Evolutionary conservation across 176 grass and related monocot species (phyloP).

Genomic region (Musa troglodytarum): DNA sequence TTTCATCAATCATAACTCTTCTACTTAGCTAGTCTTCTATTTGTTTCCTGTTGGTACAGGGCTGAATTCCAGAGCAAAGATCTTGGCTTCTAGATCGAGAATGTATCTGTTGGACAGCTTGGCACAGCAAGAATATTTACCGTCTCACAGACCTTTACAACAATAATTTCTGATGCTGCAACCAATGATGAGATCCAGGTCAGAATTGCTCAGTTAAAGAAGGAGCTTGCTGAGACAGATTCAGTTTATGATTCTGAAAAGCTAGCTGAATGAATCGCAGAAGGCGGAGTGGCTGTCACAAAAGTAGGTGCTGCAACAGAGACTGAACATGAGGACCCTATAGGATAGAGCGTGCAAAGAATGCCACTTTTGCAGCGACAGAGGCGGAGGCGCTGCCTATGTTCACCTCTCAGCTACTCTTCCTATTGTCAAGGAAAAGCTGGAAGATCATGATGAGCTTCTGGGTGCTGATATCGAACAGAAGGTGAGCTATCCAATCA

Average conservation of each 20-base stretch:
- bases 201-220: slow-evolving; percentile 13
- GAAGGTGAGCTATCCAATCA: background rate
- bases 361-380: slow-evolving; percentile 15
- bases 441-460: slow-evolving; percentile 8
- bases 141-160: slow-evolving; percentile 2
- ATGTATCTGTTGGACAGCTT: slow-evolving; percentile 6
- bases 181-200: slow-evolving; percentile 8
- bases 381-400: slow-evolving; percentile 1
- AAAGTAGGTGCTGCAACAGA: slow-evolving; percentile 18
- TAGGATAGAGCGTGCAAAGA: slow-evolving; percentile 5
- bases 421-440: slow-evolving; percentile 3
- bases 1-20: too few species aligned
- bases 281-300: slow-evolving; percentile 2
- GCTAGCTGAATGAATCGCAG: slow-evolving; percentile 8
- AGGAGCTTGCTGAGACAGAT: slow-evolving; percentile 7
- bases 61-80: slow-evolving; percentile 8
- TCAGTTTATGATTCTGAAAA: slow-evolving; percentile 13
- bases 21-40: background rate
- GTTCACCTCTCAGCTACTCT: slow-evolving; percentile 3
- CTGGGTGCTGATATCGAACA: slow-evolving; percentile 13
- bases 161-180: slow-evolving; percentile 2
- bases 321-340: slow-evolving; percentile 3
- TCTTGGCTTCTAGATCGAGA: background rate
- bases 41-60: background rate
- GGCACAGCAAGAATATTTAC: slow-evolving; percentile 5